Conservation (phyloP, 305 asterid genomes). For the Rubia occidens region DNA sequence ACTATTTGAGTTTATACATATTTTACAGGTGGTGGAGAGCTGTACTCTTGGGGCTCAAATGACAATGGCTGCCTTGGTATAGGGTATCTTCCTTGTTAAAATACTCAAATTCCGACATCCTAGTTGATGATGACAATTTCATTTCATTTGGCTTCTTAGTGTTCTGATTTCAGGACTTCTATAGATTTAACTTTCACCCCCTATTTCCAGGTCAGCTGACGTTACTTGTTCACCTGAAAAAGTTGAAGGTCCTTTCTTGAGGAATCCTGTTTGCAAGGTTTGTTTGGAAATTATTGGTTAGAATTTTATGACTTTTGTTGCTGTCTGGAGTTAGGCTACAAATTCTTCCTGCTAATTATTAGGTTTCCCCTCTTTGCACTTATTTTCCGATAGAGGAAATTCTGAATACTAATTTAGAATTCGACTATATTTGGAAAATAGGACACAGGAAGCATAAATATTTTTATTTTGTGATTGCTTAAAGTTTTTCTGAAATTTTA, state of each 20-base stretch:
- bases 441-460: neutral
- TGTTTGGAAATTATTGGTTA: conserved; percentile 14
- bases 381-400: neutral
- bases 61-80: conserved; percentile 96
- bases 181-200: conserved; percentile 17
- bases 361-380: neutral
- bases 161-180: neutral
- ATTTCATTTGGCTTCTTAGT: conserved; percentile 12
- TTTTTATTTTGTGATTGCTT: neutral
- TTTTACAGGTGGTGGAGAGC: conserved; percentile 64
- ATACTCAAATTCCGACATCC: conserved; percentile 13
- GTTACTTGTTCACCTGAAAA: conserved; percentile 69
- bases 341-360: neutral
- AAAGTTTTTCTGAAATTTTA: too few relatives aligned
- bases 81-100: conserved; percentile 46
- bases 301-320: neutral
- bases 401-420: neutral
- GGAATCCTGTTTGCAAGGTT: conserved; percentile 68
- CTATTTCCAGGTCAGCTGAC: conserved; percentile 50
- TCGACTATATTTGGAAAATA: neutral
- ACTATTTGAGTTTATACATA: neutral
- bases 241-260: conserved; percentile 70
- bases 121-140: neutral
- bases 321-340: neutral
- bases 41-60: conserved; percentile 90